phyloP scores from a whole-genome alignment of 176 grass and related monocot genomes.

The Stipa capillata region DNA sequence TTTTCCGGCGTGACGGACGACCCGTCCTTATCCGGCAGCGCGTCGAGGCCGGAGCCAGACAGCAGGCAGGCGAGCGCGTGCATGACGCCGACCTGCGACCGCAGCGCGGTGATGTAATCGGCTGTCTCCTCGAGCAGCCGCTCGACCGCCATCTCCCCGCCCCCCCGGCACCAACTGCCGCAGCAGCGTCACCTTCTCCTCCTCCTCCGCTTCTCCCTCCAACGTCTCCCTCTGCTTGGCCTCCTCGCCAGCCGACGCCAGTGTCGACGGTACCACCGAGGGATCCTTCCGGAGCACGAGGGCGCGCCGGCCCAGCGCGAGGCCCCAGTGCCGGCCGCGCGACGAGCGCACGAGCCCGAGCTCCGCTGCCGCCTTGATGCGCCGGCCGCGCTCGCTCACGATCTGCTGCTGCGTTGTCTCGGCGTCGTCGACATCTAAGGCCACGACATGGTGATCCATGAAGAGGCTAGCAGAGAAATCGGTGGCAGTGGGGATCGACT shows the following conservation, averaged over 20 bases:
- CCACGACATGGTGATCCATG: conserved; percentile 9
- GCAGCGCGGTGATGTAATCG: conserved; percentile 68
- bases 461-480: neutral
- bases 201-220: neutral
- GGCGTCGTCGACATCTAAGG: neutral
- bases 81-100: conserved; percentile 70
- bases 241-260: neutral
- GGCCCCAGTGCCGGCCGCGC: conserved; percentile 37
- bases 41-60: conserved; percentile 42
- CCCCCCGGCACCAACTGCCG: conserved; percentile 69
- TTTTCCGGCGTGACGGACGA: neutral
- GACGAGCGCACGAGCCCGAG: conserved; percentile 55
- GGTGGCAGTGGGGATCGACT: neutral
- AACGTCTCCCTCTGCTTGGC: neutral
- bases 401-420: neutral
- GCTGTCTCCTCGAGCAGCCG: conserved; percentile 74
- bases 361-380: conserved; percentile 67
- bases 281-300: neutral
- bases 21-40: neutral
- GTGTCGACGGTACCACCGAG: neutral
- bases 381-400: conserved; percentile 48
- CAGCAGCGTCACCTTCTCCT: conserved; percentile 44
- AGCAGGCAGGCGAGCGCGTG: conserved; percentile 54
- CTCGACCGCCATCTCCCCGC: conserved; percentile 48
- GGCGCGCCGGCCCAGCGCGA: conserved; percentile 34